These are phyloP conservation scores for Penicillium sclerotigenum DNA, from an alignment of 2,329 filamentous ascomycete genomes.

Conservation along the genomic window DNA sequence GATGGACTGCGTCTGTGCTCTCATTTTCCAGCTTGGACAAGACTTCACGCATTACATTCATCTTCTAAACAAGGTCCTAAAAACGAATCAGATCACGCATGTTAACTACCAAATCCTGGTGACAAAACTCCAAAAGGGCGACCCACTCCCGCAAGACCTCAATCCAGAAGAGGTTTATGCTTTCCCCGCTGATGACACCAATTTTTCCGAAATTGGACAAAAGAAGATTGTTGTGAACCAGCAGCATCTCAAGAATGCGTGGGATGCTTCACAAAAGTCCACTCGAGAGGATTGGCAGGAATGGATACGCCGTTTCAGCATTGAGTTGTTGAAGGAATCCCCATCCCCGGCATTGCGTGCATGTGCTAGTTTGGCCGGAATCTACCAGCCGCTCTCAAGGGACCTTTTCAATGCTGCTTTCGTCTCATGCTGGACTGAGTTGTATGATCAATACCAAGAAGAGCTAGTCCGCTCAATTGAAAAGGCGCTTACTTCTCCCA, in stretches of 20 bases:
- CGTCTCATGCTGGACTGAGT: slow-evolving; percentile 96
- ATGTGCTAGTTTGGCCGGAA: slow-evolving; percentile 84
- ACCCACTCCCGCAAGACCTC: slow-evolving; percentile 90
- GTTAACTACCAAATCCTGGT: slow-evolving; percentile 90
- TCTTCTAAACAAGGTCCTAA: slow-evolving; percentile 83
- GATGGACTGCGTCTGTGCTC: slow-evolving; percentile 86
- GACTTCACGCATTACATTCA: slow-evolving; percentile 94
- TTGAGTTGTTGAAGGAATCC: slow-evolving; percentile 89
- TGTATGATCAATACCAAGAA: slow-evolving; percentile 96
- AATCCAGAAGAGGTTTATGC: slow-evolving; percentile 80
- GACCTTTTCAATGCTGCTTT: slow-evolving; percentile 99
- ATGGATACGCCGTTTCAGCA: slow-evolving; percentile 95
- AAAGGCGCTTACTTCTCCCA: slow-evolving; percentile 87
- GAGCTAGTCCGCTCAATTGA: slow-evolving; percentile 95
- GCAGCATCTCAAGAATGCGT: slow-evolving; percentile 92
- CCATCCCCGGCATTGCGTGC: slow-evolving; percentile 92
- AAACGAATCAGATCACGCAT: slow-evolving; percentile 76
- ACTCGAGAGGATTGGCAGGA: slow-evolving; percentile 99
- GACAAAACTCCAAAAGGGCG: slow-evolving; percentile 88
- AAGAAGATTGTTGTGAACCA: slow-evolving; percentile 98
- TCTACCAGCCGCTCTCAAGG: slow-evolving; percentile 85
- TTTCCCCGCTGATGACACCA: slow-evolving; percentile 73
- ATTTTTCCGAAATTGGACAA: slow-evolving; percentile 76
- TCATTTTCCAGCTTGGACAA: slow-evolving; percentile 93
- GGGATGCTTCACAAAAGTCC: slow-evolving; percentile 95